Evolutionary conservation across 1,284 basidiomycete species (phyloP).

Genomic region (Leccinum subatratum): DNA sequence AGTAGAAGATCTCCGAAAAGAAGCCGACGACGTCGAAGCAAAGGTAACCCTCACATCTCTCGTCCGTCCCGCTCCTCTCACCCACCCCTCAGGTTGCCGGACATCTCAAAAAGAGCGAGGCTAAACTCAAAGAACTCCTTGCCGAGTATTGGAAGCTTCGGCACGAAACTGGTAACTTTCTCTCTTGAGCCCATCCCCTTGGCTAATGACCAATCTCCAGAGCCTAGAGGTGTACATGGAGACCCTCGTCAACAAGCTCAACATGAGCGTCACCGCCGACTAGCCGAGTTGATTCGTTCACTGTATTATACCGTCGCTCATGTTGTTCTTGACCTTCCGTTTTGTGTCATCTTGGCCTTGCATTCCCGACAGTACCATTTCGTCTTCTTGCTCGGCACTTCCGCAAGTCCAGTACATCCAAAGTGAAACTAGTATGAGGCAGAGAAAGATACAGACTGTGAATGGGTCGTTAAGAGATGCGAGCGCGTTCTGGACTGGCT

Average conservation of each 20-base stretch:
- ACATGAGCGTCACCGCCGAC: constrained; percentile 47
- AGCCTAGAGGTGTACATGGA: constrained; percentile 70
- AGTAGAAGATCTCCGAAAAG: constrained; percentile 65
- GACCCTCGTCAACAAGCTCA: constrained; percentile 65
- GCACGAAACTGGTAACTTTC: constrained; percentile 62
- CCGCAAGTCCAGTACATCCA: constrained; percentile 60
- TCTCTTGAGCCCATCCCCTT: constrained; percentile 8
- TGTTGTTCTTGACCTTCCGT: constrained; percentile 25
- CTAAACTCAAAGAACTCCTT: constrained; percentile 71
- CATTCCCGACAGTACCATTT: constrained; percentile 76
- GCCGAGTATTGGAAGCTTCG: constrained; percentile 76
- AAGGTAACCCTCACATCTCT: constrained; percentile 40
- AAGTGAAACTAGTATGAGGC: constrained; percentile 59
- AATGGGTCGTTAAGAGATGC: constrained; percentile 48
- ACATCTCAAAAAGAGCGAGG: constrained; percentile 67
- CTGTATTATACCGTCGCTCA: constrained; percentile 17
- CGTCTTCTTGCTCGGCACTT: constrained; percentile 51
- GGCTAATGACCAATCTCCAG: constrained; percentile 7
- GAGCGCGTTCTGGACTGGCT: constrained; percentile 55
- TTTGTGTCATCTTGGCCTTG: constrained; percentile 31
- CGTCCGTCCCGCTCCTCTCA: not conserved
- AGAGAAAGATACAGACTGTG: constrained; percentile 39
- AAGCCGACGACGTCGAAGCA: constrained; percentile 60
- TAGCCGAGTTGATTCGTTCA: constrained; percentile 29
- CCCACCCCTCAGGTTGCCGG: constrained; percentile 56